Conservation (phyloP, 148 eudicot species). For the Persicaria tinctoria region DNA sequence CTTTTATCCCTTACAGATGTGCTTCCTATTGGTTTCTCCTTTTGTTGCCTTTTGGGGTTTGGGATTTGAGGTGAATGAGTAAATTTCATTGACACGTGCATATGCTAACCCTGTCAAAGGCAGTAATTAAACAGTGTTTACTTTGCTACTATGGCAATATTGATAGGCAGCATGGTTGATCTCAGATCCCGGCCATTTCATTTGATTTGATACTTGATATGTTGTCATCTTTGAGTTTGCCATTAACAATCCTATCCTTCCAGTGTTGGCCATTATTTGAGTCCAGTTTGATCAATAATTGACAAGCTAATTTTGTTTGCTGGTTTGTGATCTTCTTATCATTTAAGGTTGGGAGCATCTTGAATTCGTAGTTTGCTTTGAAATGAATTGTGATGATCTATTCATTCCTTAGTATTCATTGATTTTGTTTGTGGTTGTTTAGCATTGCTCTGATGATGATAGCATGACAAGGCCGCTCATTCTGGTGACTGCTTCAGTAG, state of each 20-base stretch:
- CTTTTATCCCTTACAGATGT: neutral
- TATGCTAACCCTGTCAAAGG: neutral
- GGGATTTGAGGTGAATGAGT: neutral
- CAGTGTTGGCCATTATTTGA: neutral
- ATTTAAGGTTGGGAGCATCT: neutral
- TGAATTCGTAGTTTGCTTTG: neutral
- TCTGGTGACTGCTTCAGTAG: constrained; percentile 92
- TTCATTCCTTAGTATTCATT: neutral
- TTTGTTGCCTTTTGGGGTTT: neutral
- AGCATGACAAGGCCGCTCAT: constrained; percentile 83
- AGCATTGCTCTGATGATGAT: constrained; percentile 92
- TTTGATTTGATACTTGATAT: neutral
- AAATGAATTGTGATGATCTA: neutral
- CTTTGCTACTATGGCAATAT: neutral
- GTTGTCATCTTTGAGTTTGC: neutral
- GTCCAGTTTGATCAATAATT: neutral
- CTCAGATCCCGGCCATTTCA: neutral
- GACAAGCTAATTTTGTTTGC: neutral
- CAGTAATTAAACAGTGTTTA: neutral
- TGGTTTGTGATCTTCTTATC: neutral
- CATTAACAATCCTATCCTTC: no score
- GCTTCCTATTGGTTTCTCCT: neutral
- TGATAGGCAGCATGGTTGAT: neutral
- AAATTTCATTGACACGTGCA: neutral
- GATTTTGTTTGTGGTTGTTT: constrained; percentile 23